phyloP scores from a whole-genome alignment of 179 eudicot genomes.

The Silene vulgaris region DNA sequence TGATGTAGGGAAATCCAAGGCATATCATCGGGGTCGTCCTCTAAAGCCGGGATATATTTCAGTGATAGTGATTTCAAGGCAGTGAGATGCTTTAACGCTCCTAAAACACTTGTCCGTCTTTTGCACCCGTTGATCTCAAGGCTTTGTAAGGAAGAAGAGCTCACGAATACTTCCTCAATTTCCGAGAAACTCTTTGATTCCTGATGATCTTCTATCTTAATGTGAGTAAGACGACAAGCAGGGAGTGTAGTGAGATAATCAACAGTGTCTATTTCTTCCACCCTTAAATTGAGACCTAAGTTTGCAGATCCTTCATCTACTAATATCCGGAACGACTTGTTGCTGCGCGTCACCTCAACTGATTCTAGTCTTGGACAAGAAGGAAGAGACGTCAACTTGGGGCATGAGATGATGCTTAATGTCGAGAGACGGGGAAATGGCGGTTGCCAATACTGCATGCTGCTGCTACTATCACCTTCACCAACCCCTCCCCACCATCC shows the following conservation, averaged over 20 bases:
- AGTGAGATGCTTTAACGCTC: slow-evolving; percentile 12
- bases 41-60: neutral
- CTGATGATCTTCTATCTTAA: neutral
- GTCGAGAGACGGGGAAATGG: slow-evolving; percentile 14
- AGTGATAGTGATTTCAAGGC: slow-evolving; percentile 5
- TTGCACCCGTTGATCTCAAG: neutral
- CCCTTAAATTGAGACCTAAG: neutral
- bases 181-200: neutral
- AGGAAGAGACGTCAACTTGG: neutral
- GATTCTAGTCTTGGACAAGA: slow-evolving; percentile 13
- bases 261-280: neutral
- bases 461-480: neutral
- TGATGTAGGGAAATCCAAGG: slow-evolving; percentile 15
- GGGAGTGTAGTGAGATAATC: neutral
- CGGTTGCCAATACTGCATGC: neutral
- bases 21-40: neutral
- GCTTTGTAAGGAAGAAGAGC: neutral
- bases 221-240: neutral
- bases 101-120: neutral
- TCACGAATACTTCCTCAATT: slow-evolving; percentile 5
- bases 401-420: neutral
- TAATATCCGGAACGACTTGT: neutral
- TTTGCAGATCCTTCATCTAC: neutral
- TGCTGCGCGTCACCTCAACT: neutral
- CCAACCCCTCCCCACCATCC: slow-evolving; percentile 10